A percentile compares a stretch with the other conserved stretches of the same genome.
These are phyloP conservation scores for Beauveria medogensis DNA, from an alignment of 2,329 filamentous ascomycete species.

Conservation along the genomic window DNA sequence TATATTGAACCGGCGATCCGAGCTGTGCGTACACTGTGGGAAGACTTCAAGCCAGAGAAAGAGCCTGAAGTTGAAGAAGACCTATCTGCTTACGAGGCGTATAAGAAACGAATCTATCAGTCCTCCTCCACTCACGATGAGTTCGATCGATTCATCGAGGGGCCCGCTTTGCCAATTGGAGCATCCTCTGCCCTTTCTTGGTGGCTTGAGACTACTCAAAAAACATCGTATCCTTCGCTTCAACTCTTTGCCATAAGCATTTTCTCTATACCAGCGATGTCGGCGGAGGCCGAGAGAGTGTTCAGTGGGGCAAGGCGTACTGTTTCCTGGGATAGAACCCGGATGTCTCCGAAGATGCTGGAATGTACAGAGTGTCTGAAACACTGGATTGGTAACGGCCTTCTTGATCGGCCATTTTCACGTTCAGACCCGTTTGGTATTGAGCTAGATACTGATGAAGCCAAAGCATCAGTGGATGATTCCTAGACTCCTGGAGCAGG, in stretches of 20 bases:
- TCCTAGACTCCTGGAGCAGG: neutral
- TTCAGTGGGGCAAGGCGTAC: neutral
- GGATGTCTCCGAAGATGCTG: neutral
- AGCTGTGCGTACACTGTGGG: neutral
- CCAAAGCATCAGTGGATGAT: neutral
- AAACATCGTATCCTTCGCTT: neutral
- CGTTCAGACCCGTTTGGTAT: neutral
- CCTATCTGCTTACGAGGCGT: neutral
- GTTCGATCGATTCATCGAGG: constrained; percentile 1
- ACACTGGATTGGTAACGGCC: neutral
- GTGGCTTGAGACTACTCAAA: constrained; percentile 3
- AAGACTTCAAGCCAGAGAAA: neutral
- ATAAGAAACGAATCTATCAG: neutral
- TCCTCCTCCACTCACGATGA: neutral
- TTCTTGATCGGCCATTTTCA: neutral
- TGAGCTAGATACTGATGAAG: neutral
- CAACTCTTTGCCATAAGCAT: neutral
- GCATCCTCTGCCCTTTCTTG: neutral
- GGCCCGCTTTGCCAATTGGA: neutral
- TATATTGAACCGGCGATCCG: neutral
- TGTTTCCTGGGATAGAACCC: neutral
- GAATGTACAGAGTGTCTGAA: constrained; percentile 1
- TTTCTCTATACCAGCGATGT: neutral
- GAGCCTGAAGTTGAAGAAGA: neutral
- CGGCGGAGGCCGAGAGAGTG: constrained; percentile 1